These are phyloP conservation scores for Cercospora sp. DNA, from an alignment of 2,329 filamentous ascomycete species.

Conservation along the genomic window DNA sequence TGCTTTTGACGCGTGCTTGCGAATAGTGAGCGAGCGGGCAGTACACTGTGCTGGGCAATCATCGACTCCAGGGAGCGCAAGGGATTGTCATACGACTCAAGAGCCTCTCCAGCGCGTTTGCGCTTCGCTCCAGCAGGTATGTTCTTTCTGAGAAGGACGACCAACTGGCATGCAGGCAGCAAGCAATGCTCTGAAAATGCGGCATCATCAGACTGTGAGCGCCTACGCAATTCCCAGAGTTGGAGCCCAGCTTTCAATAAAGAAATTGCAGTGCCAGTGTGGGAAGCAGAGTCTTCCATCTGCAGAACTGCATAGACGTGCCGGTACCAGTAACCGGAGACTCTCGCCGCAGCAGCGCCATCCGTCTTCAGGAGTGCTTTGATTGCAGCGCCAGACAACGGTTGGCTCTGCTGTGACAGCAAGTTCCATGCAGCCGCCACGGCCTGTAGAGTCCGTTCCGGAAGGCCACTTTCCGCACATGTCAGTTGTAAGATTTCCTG, in stretches of 20 bases:
- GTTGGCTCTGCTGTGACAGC: conserved; percentile 25
- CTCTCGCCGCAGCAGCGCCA: conserved; percentile 24
- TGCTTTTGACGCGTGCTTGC: conserved; percentile 28
- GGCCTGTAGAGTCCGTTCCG: conserved; percentile 11
- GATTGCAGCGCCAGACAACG: conserved; percentile 26
- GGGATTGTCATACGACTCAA: background rate
- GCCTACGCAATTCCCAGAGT: conserved; percentile 35
- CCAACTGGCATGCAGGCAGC: conserved; percentile 27
- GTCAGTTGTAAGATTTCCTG: conserved; percentile 65
- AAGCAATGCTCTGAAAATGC: conserved; percentile 34
- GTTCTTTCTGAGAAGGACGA: background rate
- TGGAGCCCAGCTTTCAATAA: conserved; percentile 27
- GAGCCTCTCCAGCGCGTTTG: conserved; percentile 18
- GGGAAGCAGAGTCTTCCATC: background rate
- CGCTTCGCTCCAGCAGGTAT: conserved; percentile 18
- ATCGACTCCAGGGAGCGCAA: conserved; percentile 25
- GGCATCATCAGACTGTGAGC: conserved; percentile 25
- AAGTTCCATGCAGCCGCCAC: conserved; percentile 21
- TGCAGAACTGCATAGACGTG: conserved; percentile 14
- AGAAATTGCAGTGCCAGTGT: background rate
- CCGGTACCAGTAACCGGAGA: conserved; percentile 32
- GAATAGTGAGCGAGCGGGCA: conserved; percentile 43
- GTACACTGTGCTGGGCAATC: conserved; percentile 46
- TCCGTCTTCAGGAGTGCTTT: conserved; percentile 29
- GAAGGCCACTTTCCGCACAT: conserved; percentile 18